These are phyloP conservation scores for Trichosporon inkin DNA, from an alignment of 1,284 basidiomycete genomes.

Conservation along the genomic window DNA sequence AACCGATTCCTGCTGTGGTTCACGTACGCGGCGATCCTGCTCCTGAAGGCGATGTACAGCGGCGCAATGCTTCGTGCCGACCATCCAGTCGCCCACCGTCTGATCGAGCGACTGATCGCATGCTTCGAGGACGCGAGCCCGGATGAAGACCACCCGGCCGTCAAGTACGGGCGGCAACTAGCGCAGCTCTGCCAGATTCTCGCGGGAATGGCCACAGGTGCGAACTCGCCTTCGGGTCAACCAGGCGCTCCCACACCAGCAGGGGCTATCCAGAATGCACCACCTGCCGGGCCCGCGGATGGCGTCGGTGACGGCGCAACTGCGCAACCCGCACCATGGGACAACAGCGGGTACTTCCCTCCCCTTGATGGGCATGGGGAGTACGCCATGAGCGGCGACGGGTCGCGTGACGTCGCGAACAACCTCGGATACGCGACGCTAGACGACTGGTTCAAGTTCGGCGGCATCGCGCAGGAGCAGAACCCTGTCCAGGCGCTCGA, in stretches of 20 bases:
- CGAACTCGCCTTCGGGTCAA: constrained; percentile 34
- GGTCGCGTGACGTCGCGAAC: constrained; percentile 12
- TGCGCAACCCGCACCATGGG: background rate
- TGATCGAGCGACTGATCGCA: constrained; percentile 43
- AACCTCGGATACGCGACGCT: constrained; percentile 39
- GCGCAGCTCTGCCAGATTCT: constrained; percentile 37
- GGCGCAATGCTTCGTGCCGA: constrained; percentile 49
- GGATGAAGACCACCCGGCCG: constrained; percentile 45
- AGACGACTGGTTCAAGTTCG: constrained; percentile 40
- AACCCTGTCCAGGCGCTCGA: constrained; percentile 34
- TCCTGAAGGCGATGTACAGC: constrained; percentile 49
- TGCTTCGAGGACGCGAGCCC: constrained; percentile 37
- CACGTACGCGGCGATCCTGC: constrained; percentile 47
- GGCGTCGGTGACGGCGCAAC: background rate
- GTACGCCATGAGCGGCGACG: background rate
- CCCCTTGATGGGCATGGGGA: background rate
- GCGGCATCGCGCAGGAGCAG: background rate
- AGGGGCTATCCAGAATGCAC: constrained; percentile 31
- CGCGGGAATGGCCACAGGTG: constrained; percentile 30
- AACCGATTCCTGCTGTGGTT: constrained; percentile 49
- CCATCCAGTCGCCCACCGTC: constrained; percentile 33
- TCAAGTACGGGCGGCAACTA: constrained; percentile 43
- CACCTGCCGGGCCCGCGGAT: constrained; percentile 15
- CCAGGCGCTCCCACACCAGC: constrained; percentile 33
- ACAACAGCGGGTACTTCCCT: background rate